Evolutionary conservation across 2,329 filamentous ascomycete genomes (phyloP).

Genomic region (Colletotrichum orchidophilum): DNA sequence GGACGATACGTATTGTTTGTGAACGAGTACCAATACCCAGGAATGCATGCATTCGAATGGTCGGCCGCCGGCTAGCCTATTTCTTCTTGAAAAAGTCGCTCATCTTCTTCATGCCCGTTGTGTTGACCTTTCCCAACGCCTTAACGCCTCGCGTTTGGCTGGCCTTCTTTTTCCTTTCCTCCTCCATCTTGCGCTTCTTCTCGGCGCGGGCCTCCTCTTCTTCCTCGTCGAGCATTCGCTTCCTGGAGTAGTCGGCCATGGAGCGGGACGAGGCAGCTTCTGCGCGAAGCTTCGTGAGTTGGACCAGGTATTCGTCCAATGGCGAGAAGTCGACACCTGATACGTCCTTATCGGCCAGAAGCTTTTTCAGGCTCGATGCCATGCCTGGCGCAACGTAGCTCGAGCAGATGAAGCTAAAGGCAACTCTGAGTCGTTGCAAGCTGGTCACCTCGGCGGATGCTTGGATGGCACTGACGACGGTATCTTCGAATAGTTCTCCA

Average conservation of each 20-base stretch:
- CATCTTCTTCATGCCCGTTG: conserved; percentile 95
- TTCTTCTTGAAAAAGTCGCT: conserved; percentile 91
- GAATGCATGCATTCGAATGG: conserved; percentile 18
- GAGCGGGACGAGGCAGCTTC: conserved; percentile 77
- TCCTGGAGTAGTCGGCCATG: conserved; percentile 75
- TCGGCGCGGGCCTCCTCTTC: conserved; percentile 72
- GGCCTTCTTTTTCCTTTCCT: conserved; percentile 86
- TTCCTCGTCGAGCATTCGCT: conserved; percentile 74
- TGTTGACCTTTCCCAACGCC: conserved; percentile 89
- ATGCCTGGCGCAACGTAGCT: conserved; percentile 65
- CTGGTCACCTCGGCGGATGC: conserved; percentile 59
- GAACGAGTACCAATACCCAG: conserved; percentile 31
- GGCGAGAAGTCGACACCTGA: conserved; percentile 70
- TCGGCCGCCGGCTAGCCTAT: conserved; percentile 33
- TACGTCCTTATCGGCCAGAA: conserved; percentile 48
- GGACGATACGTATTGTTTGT: conserved; percentile 21
- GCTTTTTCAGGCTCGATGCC: conserved; percentile 50
- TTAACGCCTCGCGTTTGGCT: conserved; percentile 79
- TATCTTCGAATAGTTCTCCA: conserved; percentile 43
- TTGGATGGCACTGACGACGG: conserved; percentile 52
- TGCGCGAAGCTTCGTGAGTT: conserved; percentile 73
- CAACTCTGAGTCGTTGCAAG: conserved; percentile 72
- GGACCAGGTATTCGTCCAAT: conserved; percentile 74
- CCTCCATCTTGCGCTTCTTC: conserved; percentile 87
- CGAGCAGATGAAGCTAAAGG: conserved; percentile 71